These are phyloP conservation scores for Parathielavia hyrcaniae DNA, from an alignment of 495 filamentous ascomycete genomes.

Conservation along the genomic window DNA sequence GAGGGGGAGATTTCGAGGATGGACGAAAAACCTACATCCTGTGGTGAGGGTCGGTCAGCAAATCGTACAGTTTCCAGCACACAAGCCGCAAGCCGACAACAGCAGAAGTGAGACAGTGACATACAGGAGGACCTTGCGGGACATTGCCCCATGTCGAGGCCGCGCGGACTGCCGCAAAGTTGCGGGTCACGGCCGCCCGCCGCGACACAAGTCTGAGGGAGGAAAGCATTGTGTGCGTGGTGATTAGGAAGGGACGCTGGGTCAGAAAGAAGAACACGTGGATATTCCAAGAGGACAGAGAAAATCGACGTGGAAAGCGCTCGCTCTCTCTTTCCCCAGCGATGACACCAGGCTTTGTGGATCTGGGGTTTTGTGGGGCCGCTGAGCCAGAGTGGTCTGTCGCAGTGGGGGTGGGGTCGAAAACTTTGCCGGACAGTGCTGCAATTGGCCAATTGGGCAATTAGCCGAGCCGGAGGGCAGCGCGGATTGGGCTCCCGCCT, in stretches of 20 bases:
- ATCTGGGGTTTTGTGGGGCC: no score
- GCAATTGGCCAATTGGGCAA: constrained; percentile 17
- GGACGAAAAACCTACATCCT: constrained; percentile 56
- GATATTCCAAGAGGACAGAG: no score
- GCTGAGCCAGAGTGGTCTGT: background rate
- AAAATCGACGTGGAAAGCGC: background rate
- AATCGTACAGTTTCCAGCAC: background rate
- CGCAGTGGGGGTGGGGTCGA: constrained; percentile 7
- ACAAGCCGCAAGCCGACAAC: background rate
- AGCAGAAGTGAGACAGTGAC: constrained; percentile 37
- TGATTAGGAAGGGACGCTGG: background rate
- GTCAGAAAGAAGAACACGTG: background rate
- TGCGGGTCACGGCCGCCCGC: constrained; percentile 32
- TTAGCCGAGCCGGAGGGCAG: constrained; percentile 8
- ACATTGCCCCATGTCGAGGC: constrained; percentile 84
- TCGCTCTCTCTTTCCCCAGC: background rate
- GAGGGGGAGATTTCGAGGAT: background rate
- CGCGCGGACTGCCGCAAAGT: constrained; percentile 54
- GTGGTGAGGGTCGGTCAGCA: constrained; percentile 24
- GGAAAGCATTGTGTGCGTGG: constrained; percentile 28
- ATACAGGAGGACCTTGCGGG: constrained; percentile 86
- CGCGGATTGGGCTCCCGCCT: constrained; percentile 5
- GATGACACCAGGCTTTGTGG: no score
- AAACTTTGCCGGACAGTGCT: constrained; percentile 13
- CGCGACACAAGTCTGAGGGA: constrained; percentile 34